Evolutionary conservation across 2,329 filamentous ascomycete genomes (phyloP).

Genomic region (Ascochyta lentis): DNA sequence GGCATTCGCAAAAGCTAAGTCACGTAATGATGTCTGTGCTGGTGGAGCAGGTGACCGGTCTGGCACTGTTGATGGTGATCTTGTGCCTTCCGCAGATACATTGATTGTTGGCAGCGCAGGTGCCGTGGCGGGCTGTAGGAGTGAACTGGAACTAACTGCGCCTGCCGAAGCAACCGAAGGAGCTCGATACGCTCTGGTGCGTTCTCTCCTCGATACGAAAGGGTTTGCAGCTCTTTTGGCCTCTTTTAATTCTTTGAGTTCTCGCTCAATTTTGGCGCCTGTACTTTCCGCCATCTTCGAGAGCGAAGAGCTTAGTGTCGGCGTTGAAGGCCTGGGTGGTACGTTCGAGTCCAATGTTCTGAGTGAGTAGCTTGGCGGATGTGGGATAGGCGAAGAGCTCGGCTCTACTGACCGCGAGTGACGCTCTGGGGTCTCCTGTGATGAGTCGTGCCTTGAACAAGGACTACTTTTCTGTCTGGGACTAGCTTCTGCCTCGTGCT

Average conservation of each 20-base stretch:
- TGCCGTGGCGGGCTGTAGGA: neutral
- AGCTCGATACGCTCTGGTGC: neutral
- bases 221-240: constrained; percentile 18
- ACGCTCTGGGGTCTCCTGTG: constrained; percentile 36
- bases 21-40: constrained; percentile 37
- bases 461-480: constrained; percentile 7
- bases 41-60: constrained; percentile 34
- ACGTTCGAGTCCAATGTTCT: constrained; percentile 24
- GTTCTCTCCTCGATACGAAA: constrained; percentile 14
- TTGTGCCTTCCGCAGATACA: constrained; percentile 31
- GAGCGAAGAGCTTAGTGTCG: constrained; percentile 15
- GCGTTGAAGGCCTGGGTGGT: constrained; percentile 30
- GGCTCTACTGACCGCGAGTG: constrained; percentile 3
- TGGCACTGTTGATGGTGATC: constrained; percentile 46
- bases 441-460: constrained; percentile 41
- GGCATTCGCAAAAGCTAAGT: constrained; percentile 30
- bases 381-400: constrained; percentile 29
- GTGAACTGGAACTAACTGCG: neutral
- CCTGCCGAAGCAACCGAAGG: neutral
- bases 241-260: constrained; percentile 19
- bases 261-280: constrained; percentile 9
- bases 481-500: constrained; percentile 2
- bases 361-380: constrained; percentile 33
- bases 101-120: constrained; percentile 1
- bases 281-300: constrained; percentile 26